A percentile compares a stretch with the other conserved stretches of the same genome.
These are phyloP conservation scores for Paramecium sonneborni DNA, from an alignment of 73 alveolate species.

Conservation along the genomic window DNA sequence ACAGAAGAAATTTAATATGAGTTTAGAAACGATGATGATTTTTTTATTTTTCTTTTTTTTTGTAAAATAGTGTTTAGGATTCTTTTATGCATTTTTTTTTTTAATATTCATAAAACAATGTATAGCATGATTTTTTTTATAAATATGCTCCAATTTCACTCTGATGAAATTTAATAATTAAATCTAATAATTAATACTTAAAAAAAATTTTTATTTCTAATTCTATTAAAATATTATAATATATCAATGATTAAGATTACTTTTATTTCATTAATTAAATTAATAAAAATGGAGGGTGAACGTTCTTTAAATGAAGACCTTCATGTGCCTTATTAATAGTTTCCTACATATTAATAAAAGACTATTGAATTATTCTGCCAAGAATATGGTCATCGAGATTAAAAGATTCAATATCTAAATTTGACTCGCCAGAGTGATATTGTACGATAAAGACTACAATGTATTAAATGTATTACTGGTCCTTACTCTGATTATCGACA, in stretches of 20 bases:
- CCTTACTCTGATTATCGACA: neutral
- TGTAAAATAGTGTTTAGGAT: too few relatives aligned
- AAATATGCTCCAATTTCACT: neutral
- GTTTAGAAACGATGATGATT: too few relatives aligned
- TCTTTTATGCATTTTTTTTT: neutral
- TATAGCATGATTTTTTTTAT: neutral
- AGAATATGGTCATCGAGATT: neutral
- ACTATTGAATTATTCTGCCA: neutral
- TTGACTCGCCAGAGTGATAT: neutral
- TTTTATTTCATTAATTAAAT: neutral
- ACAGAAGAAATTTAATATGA: neutral
- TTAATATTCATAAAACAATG: neutral
- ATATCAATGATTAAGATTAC: neutral
- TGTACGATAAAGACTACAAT: neutral
- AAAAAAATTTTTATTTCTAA: too few relatives aligned
- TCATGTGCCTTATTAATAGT: neutral
- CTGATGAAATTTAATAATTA: neutral
- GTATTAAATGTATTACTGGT: neutral
- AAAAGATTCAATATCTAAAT: neutral
- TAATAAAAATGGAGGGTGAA: neutral
- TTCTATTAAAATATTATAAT: neutral
- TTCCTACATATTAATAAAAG: neutral
- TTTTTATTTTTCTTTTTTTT: too few relatives aligned
- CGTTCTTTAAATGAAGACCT: neutral
- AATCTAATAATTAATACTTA: too few relatives aligned